phyloP scores from a whole-genome alignment of 352 stramenopile genomes.

The Globisporangium solare region DNA sequence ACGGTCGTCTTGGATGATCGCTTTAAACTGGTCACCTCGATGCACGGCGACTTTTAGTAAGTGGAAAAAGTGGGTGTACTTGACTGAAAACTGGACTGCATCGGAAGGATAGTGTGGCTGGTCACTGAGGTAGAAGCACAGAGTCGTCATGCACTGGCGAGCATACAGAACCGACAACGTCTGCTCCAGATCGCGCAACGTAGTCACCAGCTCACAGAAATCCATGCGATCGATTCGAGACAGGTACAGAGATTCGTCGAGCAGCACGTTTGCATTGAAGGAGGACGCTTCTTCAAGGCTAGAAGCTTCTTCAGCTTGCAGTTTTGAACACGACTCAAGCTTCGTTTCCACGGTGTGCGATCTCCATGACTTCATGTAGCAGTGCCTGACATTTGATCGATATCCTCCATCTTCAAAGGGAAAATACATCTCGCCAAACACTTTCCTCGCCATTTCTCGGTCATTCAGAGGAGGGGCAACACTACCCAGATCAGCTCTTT shows the following conservation, averaged over 20 bases:
- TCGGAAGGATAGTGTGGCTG: neutral
- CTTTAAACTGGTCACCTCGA: constrained; percentile 41
- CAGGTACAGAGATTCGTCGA: too few species aligned
- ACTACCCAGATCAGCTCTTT: neutral
- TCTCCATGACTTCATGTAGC: constrained; percentile 31
- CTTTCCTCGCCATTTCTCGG: constrained; percentile 77
- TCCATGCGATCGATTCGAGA: constrained; percentile 7
- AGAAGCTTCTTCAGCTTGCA: neutral
- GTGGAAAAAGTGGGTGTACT: constrained; percentile 23
- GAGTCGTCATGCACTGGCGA: constrained; percentile 5
- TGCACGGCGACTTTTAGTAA: constrained; percentile 51
- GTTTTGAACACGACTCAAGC: neutral
- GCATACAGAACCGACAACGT: constrained; percentile 9
- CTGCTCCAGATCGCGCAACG: constrained; percentile 8
- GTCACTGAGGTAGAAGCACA: neutral
- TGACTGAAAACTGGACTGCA: neutral
- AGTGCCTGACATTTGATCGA: constrained; percentile 39
- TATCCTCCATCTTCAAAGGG: constrained; percentile 79
- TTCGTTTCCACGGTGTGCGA: constrained; percentile 27
- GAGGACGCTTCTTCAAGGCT: too few species aligned
- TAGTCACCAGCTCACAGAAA: constrained; percentile 1
- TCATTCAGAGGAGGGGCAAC: constrained; percentile 37
- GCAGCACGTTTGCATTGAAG: too few species aligned
- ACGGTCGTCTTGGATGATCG: neutral
- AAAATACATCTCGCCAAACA: constrained; percentile 87